Evolutionary conservation across 2,329 filamentous ascomycete species (phyloP), one percentile per base, ranked within the genome.

Genomic region (Scedosporium minutisporum): DNA sequence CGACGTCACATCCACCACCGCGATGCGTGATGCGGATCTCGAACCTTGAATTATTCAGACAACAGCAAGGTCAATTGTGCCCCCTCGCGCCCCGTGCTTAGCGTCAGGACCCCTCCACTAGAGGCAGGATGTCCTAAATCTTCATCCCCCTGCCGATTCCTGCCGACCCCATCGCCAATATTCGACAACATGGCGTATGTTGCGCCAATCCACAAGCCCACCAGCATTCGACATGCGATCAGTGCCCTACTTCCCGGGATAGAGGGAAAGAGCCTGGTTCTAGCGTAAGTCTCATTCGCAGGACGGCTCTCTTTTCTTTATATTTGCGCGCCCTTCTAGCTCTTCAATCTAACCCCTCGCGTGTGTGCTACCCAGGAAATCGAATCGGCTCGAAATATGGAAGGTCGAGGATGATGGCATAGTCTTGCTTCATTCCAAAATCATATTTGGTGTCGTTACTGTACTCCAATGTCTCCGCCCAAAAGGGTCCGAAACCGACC

Each of bases 121-220:
- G 18, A 23, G 6, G 4, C 14, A 14, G 51, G 51, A 55, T 55
- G 12, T 21, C 51, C 23, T 27, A 27, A 55, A 10, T 55, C 23
- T 18, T 23, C 10, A 23, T 6, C 51, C 21, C 51, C 10, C 14
- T 16, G 27, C 27, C 29, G 16, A 41, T 58, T 27, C 33, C 23
- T 12, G 3, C 29, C 27, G n/a, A 21, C n/a, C 16, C n/a, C 12
- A 58, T n/a, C 38, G 14, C 14, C n/a, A 12, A 29, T 27, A 58
- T 63, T 48, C 62, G 59, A 29, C 66, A 70, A 58, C 63, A 99
- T 99, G 95, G 90, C 95, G 61, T 99, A 97, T 74, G 80, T 99
- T 70, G 92, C 91, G 65, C 93, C 95, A 46, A 95, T 99, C 63
- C 95, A 99, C 75, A 84, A 87, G 69, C 89, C 95, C 25, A 97